These are phyloP conservation scores for Fraxinus dipetala DNA, from an alignment of 305 asterid genomes.

Conservation along the genomic window DNA sequence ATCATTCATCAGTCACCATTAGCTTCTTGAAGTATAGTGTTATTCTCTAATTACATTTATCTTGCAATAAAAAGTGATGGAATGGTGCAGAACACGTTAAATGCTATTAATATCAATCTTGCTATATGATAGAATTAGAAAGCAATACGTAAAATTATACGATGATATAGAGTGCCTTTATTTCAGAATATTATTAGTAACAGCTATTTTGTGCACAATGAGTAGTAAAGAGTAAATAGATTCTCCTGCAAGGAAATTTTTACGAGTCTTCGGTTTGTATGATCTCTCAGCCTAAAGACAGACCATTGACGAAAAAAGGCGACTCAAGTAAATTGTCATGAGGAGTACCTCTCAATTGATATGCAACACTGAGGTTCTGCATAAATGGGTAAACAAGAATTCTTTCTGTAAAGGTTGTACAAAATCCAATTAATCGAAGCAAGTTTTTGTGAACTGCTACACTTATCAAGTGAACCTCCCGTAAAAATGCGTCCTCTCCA, in stretches of 20 bases:
- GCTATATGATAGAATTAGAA: background rate
- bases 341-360: slow-evolving; percentile 69
- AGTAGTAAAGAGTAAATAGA: background rate
- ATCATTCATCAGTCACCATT: background rate
- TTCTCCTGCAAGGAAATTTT: background rate
- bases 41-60: background rate
- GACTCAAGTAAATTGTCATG: background rate
- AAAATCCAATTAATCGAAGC: slow-evolving; percentile 72
- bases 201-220: background rate
- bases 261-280: background rate
- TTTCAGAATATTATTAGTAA: background rate
- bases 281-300: background rate
- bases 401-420: slow-evolving; percentile 71
- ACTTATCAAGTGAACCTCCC: slow-evolving; percentile 79
- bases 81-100: background rate
- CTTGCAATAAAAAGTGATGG: background rate
- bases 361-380: slow-evolving; percentile 84
- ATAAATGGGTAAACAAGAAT: slow-evolving; percentile 88
- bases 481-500: slow-evolving; percentile 79
- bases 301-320: background rate
- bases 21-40: background rate
- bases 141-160: background rate
- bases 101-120: background rate
- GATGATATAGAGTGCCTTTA: background rate
- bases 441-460: slow-evolving; percentile 82